These are phyloP conservation scores for Boletus semigastroideus DNA, from an alignment of 1,284 basidiomycete genomes.

Conservation along the genomic window DNA sequence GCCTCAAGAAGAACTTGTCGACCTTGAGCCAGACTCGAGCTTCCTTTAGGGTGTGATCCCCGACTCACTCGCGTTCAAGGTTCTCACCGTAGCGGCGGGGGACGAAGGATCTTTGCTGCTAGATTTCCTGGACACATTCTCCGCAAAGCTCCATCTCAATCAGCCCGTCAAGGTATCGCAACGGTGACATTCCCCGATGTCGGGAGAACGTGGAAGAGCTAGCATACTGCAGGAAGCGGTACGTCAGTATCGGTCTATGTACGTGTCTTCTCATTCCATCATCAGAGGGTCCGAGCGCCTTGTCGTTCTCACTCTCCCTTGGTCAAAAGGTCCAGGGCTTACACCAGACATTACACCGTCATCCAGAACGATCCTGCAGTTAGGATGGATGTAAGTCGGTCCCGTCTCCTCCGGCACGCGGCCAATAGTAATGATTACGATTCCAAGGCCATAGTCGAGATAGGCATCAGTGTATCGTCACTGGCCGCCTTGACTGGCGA, in stretches of 20 bases:
- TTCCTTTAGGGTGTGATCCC: background rate
- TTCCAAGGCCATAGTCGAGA: background rate
- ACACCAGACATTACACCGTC: background rate
- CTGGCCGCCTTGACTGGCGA: no score
- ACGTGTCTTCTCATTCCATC: background rate
- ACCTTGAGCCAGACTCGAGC: no score
- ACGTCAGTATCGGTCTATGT: background rate
- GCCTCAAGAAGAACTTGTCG: no score
- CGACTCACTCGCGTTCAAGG: background rate
- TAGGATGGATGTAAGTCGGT: background rate
- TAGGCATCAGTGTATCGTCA: background rate
- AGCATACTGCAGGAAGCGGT: background rate
- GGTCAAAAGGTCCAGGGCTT: no score
- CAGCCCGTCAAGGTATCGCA: background rate
- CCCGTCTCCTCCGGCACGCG: background rate
- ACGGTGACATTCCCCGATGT: background rate
- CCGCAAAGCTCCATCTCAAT: background rate
- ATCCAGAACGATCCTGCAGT: background rate
- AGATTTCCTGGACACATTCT: background rate
- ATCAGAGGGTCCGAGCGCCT: background rate
- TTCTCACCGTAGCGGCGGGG: no score
- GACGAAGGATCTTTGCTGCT: background rate
- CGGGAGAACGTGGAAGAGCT: no score
- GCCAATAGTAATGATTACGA: background rate
- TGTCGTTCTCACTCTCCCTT: no score